Conservation (phyloP, 768 basidiomycete species). For the Termitomyces sp. region DNA sequence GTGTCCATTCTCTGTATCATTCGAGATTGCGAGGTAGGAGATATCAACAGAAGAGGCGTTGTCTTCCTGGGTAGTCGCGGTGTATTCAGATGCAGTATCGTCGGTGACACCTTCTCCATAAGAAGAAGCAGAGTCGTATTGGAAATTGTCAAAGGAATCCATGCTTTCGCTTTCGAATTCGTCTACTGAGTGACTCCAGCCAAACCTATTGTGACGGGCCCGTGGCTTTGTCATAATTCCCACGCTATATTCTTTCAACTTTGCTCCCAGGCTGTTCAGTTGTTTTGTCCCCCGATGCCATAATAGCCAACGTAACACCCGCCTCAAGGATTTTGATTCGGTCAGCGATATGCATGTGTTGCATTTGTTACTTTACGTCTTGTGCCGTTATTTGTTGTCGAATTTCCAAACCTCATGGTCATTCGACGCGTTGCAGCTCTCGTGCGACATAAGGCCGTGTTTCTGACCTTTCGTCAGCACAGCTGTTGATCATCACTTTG, state of each 20-base stretch:
- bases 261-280: no score
- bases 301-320: neutral
- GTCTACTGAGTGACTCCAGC: constrained; percentile 10
- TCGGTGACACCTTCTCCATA: constrained; percentile 77
- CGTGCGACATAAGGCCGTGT: neutral
- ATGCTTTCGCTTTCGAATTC: constrained; percentile 34
- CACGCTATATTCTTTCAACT: neutral
- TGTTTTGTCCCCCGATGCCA: no score
- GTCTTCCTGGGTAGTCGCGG: constrained; percentile 57
- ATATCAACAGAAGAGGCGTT: constrained; percentile 62
- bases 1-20: constrained; percentile 43
- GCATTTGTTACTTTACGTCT: no score
- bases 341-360: neutral
- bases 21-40: constrained; percentile 63
- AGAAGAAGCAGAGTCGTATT: constrained; percentile 79
- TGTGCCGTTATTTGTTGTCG: neutral
- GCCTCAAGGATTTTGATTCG: no score
- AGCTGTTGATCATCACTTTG: neutral
- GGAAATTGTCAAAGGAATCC: constrained; percentile 85
- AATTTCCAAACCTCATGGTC: neutral
- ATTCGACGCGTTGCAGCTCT: neutral
- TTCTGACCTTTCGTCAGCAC: neutral
- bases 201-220: constrained; percentile 1
- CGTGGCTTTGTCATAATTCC: constrained; percentile 7
- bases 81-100: constrained; percentile 80